phyloP scores from a whole-genome alignment of 331 rosid species.

The Saraca asoca region DNA sequence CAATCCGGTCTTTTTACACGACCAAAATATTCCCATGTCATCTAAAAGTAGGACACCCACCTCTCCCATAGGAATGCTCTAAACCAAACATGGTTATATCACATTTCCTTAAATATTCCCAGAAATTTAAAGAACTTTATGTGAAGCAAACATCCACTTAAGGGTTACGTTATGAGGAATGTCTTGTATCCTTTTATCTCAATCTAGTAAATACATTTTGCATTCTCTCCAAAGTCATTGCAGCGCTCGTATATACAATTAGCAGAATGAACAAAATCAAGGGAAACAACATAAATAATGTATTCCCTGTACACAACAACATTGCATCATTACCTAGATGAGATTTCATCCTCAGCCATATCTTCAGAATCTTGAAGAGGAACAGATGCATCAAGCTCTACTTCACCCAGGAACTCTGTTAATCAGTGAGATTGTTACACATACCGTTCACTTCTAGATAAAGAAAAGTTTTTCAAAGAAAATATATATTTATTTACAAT shows the following conservation, averaged over 20 bases:
- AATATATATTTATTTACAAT: constrained; percentile 6
- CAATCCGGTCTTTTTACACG: too few species aligned
- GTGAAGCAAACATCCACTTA: too few species aligned
- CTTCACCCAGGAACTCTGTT: constrained; percentile 72
- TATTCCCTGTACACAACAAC: constrained; percentile 19
- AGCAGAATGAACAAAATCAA: too few species aligned
- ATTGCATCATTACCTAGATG: constrained; percentile 59
- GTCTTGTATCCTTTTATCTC: too few species aligned
- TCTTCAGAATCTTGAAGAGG: constrained; percentile 78
- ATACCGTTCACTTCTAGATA: neutral
- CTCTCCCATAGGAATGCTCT: too few species aligned
- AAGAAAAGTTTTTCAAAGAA: constrained; percentile 12
- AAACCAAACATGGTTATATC: too few species aligned
- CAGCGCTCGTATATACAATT: too few species aligned
- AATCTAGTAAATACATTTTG: neutral
- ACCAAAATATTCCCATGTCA: too few species aligned
- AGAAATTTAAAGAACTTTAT: too few species aligned
- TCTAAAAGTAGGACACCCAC: too few species aligned
- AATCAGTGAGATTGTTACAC: constrained; percentile 37
- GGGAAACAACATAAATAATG: neutral
- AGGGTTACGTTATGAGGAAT: too few species aligned
- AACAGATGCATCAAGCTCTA: constrained; percentile 68
- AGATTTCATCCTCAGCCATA: constrained; percentile 73
- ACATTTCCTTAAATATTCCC: too few species aligned
- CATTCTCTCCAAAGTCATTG: neutral